Evolutionary conservation across 805 yeast genomes (phyloP).

Genomic region (Ogataea paraovalis): DNA sequence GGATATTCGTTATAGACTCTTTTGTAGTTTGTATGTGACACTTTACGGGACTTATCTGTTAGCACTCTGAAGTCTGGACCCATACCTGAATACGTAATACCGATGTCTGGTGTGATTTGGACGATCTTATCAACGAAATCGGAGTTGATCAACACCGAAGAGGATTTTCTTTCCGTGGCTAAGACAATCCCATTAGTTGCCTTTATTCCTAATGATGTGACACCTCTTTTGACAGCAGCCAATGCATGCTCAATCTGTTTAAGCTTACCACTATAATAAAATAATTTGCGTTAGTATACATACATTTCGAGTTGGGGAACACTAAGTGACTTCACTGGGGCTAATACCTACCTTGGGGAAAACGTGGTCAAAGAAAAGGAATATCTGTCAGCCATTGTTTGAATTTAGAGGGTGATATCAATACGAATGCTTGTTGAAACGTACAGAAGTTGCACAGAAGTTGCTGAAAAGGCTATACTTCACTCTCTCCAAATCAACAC

Average conservation of each 20-base stretch:
- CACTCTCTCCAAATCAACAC: no score
- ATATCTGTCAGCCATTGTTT: constrained; percentile 90
- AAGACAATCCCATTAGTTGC: constrained; percentile 95
- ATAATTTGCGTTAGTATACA: neutral
- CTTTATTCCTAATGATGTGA: constrained; percentile 88
- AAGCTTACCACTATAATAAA: constrained; percentile 71
- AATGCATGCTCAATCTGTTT: constrained; percentile 97
- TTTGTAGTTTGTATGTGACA: constrained; percentile 89
- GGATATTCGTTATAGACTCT: constrained; percentile 95
- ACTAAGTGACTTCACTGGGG: neutral
- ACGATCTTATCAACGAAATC: constrained; percentile 78
- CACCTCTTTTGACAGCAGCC: constrained; percentile 97
- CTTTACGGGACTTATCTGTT: constrained; percentile 89
- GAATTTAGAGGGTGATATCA: neutral
- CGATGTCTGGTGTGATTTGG: constrained; percentile 88
- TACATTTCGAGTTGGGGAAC: constrained; percentile 2
- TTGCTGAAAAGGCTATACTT: no score
- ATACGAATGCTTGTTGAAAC: no score
- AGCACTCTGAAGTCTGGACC: constrained; percentile 97
- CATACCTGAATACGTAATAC: constrained; percentile 97
- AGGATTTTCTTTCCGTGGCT: constrained; percentile 92
- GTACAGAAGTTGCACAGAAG: no score
- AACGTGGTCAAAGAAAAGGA: constrained; percentile 96
- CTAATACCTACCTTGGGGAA: constrained; percentile 76
- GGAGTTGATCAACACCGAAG: constrained; percentile 69